Percentiles rank a stretch among this genome's conserved stretches.
phyloP scores from a whole-genome alignment of 192 early-diverging fungal species.

The Chytriomyces sp. region DNA sequence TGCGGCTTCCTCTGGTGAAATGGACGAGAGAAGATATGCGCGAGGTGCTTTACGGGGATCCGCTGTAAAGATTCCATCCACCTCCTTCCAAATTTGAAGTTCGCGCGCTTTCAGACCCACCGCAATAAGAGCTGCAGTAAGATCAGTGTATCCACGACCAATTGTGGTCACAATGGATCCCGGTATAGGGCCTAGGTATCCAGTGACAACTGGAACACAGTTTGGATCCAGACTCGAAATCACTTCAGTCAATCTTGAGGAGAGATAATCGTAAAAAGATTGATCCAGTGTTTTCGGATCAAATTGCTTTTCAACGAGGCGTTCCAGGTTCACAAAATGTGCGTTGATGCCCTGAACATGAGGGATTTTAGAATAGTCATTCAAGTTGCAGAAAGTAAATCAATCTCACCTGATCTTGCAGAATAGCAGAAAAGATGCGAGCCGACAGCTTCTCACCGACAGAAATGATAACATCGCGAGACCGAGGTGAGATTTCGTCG shows the following conservation, averaged over 20 bases:
- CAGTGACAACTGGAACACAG: conserved; percentile 91
- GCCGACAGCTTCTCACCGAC: conserved; percentile 95
- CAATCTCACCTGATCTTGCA: conserved; percentile 62
- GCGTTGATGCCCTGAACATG: conserved; percentile 73
- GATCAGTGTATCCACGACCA: conserved; percentile 97
- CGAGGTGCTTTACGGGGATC: conserved; percentile 94
- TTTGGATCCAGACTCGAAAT: conserved; percentile 45
- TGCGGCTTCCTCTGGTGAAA: conserved; percentile 97
- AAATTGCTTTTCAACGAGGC: conserved; percentile 79
- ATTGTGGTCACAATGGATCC: conserved; percentile 88
- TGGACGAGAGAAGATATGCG: conserved; percentile 85
- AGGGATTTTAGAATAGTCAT: no score
- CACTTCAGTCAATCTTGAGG: conserved; percentile 69
- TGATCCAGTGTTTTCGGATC: conserved; percentile 83
- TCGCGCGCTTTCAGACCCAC: conserved; percentile 88
- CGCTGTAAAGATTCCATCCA: conserved; percentile 98
- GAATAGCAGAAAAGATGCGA: conserved; percentile 81
- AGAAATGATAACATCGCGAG: conserved; percentile 92
- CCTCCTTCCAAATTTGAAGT: conserved; percentile 99
- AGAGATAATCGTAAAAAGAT: conserved; percentile 94
- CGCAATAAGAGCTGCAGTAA: conserved; percentile 93
- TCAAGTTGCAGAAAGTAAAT: no score
- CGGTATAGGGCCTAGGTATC: conserved; percentile 97
- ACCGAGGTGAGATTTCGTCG: conserved; percentile 95
- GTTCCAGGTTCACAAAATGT: conserved; percentile 85